Conservation (phyloP, 164 flowering plant species). For the Houttuynia cordata region DNA sequence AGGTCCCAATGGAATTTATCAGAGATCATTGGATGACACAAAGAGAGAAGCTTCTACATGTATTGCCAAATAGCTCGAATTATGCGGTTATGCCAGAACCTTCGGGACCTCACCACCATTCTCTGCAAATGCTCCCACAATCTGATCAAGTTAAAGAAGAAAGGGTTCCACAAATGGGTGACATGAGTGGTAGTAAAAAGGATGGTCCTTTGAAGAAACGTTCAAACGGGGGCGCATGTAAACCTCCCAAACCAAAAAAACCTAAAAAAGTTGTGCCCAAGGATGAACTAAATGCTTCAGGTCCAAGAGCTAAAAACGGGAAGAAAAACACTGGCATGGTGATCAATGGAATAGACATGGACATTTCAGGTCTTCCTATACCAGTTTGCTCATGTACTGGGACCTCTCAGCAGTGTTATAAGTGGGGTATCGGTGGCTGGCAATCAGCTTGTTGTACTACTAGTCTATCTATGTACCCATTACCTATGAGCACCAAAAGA, state of each 20-base stretch:
- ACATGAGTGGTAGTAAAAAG: constrained; percentile 19
- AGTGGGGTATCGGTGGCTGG: constrained; percentile 98
- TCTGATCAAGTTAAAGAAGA: constrained; percentile 28
- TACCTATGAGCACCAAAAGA: constrained; percentile 83
- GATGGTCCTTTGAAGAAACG: constrained; percentile 42
- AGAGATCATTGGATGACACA: constrained; percentile 51
- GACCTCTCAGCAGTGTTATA: constrained; percentile 71
- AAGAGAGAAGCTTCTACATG: constrained; percentile 38
- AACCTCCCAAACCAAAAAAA: constrained; percentile 47
- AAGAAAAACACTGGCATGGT: constrained; percentile 51
- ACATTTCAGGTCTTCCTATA: constrained; percentile 66
- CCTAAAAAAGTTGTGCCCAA: constrained; percentile 32
- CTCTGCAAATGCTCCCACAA: constrained; percentile 39
- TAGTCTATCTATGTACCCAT: constrained; percentile 60
- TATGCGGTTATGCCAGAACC: constrained; percentile 33
- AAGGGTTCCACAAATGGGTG: constrained; percentile 24
- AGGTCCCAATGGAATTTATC: constrained; percentile 37
- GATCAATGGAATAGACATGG: constrained; percentile 71
- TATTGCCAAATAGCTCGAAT: constrained; percentile 35
- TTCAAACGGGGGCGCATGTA: constrained; percentile 22
- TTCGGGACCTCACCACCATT: constrained; percentile 34
- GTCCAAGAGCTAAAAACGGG: constrained; percentile 31
- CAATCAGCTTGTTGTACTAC: constrained; percentile 93
- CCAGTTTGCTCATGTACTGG: constrained; percentile 89
- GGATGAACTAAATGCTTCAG: constrained; percentile 28